phyloP scores from a whole-genome alignment of 352 stramenopile species.

The Pythium sp. region DNA sequence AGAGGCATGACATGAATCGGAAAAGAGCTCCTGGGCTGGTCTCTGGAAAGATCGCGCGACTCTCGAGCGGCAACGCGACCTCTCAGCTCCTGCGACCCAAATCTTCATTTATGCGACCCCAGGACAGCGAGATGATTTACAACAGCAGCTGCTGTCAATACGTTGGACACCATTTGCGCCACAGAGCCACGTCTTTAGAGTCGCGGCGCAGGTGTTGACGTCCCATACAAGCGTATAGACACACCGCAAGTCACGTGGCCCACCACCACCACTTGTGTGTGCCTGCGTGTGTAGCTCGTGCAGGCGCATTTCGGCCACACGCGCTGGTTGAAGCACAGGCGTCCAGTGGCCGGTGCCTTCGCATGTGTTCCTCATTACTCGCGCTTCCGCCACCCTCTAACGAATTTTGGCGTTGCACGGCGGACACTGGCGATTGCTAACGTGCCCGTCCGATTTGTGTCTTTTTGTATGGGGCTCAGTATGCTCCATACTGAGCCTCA shows the following conservation, averaged over 20 bases:
- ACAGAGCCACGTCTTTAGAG: not conserved
- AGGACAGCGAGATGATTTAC: not conserved
- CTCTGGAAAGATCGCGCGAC: constrained; percentile 15
- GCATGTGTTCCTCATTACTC: not conserved
- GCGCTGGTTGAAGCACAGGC: not conserved
- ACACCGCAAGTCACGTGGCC: not conserved
- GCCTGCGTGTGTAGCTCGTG: not conserved
- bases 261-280: not conserved
- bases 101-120: not conserved
- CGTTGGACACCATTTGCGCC: not conserved
- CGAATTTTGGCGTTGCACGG: not conserved
- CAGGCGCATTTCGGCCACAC: not conserved
- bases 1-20: not conserved
- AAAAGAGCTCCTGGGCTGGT: not conserved
- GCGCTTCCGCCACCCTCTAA: not conserved
- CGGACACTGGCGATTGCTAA: not conserved
- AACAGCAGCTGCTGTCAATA: not conserved
- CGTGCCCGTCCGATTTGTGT: not conserved
- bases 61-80: not conserved
- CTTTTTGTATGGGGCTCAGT: constrained; percentile 3
- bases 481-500: not conserved
- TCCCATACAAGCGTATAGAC: not conserved
- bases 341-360: not conserved
- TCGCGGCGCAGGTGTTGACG: not conserved
- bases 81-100: not conserved